Conservation (phyloP, 495 filamentous ascomycete species). For the Lentithecium fluviatile region DNA sequence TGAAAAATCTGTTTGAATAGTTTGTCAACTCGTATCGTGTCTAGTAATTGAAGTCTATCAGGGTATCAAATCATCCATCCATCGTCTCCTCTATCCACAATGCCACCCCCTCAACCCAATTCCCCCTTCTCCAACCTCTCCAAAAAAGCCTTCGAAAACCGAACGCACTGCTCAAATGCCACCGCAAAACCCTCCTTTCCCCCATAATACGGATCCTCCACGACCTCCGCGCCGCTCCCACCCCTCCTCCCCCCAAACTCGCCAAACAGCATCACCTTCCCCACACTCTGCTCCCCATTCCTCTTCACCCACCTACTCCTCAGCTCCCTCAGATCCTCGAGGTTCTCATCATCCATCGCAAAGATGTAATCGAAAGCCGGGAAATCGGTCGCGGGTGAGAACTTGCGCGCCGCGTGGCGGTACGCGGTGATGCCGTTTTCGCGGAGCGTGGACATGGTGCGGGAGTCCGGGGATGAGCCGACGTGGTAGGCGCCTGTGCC, state of each 20-base stretch:
- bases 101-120: conserved; percentile 2
- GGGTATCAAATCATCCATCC: conserved; percentile 25
- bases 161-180: conserved; percentile 76
- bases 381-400: conserved; percentile 67
- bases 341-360: conserved; percentile 89
- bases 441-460: conserved; percentile 79
- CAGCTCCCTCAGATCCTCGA: conserved; percentile 65
- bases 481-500: conserved; percentile 85
- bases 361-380: conserved; percentile 85
- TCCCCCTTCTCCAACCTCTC: conserved; percentile 40
- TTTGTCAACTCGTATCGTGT: background rate
- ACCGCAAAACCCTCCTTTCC: conserved; percentile 77
- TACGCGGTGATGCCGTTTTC: conserved; percentile 73
- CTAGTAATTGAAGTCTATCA: conserved; percentile 4
- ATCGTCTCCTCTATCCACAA: background rate
- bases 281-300: conserved; percentile 43
- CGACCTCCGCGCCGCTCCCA: conserved; percentile 60
- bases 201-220: conserved; percentile 93
- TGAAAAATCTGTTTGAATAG: background rate
- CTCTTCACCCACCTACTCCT: conserved; percentile 53
- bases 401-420: conserved; percentile 72
- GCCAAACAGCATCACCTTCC: conserved; percentile 76
- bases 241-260: conserved; percentile 66
- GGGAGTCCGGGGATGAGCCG: conserved; percentile 69
- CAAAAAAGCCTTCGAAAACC: conserved; percentile 78